These are phyloP conservation scores for Fusarium temperatum DNA, from an alignment of 2,329 filamentous ascomycete genomes.

Conservation along the genomic window DNA sequence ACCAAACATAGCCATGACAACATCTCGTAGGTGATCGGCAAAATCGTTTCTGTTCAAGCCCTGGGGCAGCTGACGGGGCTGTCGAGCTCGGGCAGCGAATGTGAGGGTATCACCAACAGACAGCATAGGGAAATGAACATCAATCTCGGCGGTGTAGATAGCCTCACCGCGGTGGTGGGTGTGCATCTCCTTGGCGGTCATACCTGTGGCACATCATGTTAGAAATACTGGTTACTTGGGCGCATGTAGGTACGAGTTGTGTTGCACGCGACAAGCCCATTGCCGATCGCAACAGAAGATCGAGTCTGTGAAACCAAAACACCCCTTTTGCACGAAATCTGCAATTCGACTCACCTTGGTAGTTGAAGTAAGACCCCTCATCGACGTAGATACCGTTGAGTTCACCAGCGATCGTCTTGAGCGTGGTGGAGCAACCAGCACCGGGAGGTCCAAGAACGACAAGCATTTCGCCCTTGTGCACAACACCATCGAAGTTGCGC, in stretches of 20 bases:
- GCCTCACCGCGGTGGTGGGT: constrained; percentile 82
- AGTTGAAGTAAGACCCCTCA: constrained; percentile 78
- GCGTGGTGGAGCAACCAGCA: constrained; percentile 82
- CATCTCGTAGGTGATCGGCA: constrained; percentile 72
- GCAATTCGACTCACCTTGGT: constrained; percentile 66
- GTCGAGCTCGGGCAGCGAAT: constrained; percentile 77
- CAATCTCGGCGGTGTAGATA: constrained; percentile 86
- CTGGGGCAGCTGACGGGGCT: constrained; percentile 68
- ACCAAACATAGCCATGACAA: constrained; percentile 79
- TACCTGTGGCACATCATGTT: constrained; percentile 52
- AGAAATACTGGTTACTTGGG: not conserved
- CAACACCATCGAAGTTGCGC: constrained; percentile 72
- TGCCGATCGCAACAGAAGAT: constrained; percentile 2
- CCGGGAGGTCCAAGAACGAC: constrained; percentile 78
- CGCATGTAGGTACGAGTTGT: not conserved
- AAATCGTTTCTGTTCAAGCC: constrained; percentile 65
- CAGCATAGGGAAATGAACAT: constrained; percentile 82
- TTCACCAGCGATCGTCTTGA: constrained; percentile 86
- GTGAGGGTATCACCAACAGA: constrained; percentile 81
- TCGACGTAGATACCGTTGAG: constrained; percentile 82
- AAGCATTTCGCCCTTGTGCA: constrained; percentile 77
- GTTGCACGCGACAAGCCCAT: constrained; percentile 14
- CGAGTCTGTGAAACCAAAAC: constrained; percentile 4
- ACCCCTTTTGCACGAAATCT: not conserved
- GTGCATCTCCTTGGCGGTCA: constrained; percentile 78